Evolutionary conservation across 345 rosid genomes (phyloP), one percentile per base, ranked within the genome.

Genomic region (Trapa bicornis): DNA sequence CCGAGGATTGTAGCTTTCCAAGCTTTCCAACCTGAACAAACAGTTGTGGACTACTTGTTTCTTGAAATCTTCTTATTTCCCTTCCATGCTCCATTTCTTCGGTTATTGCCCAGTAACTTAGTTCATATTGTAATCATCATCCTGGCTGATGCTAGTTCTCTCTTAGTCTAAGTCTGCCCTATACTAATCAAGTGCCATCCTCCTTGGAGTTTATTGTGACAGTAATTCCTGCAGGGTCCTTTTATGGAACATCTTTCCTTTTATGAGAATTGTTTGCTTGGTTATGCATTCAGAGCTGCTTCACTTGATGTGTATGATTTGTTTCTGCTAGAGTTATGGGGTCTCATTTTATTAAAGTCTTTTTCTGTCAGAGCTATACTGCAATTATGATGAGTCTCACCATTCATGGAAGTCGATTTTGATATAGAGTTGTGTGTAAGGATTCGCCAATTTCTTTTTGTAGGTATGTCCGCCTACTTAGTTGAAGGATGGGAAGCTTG

Each of bases 161-260:
- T 1, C 29, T 54, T 35, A 2, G 32, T 32, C 13, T 22, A 67
- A 53, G 36, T 37, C 11, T 22, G 29, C 29, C 29, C 29, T 22
- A 22, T 22, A 22, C 63, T 5, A 13, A 41, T 22, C 48, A 12
- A 4, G 63, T 38, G 70, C 37, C 32, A 37, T 33, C 15, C 11
- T 58, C 63, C 37, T 58, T 16, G 32, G 37, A 58, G 63, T 54
- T 45, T 54, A 37, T 42, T 13, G 29, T 10, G 58, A 53, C 17
- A 38, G 60, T 67, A 37, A 67, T 53, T 67, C 62, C 70, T 54
- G 70, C 48, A 2, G 47, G 63, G 15, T 22, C 62, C 70, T 53
- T 67, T 67, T 22, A 54, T 53, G 43, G 70, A 12, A 17, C 70
- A 13, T n/a, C 63, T 35, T 12, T 48, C 63, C 47, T 37, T 22